phyloP scores from a whole-genome alignment of 2,329 filamentous ascomycete species.

The Aspergillus phoenicis region DNA sequence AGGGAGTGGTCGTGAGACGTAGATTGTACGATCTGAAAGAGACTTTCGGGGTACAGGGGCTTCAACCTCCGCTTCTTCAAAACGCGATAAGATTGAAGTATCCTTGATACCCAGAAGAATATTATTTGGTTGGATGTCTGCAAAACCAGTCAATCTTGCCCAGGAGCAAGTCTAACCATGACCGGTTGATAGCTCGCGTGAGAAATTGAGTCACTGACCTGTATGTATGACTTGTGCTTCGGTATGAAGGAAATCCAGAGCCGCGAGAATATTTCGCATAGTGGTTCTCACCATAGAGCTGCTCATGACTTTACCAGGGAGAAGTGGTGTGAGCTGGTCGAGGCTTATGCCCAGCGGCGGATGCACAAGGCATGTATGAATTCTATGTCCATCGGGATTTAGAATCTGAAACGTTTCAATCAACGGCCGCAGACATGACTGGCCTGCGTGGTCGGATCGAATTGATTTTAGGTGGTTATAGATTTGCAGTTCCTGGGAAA shows the following conservation, averaged over 20 bases:
- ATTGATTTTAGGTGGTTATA: slow-evolving; percentile 31
- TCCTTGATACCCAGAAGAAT: slow-evolving; percentile 35
- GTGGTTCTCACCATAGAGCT: slow-evolving; percentile 26
- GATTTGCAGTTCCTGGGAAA: slow-evolving; percentile 26
- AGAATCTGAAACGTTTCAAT: slow-evolving; percentile 33
- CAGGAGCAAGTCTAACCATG: no score
- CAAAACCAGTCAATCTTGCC: neutral
- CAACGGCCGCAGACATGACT: slow-evolving; percentile 28
- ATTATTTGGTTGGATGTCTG: slow-evolving; percentile 38
- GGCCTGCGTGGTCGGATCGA: slow-evolving; percentile 28
- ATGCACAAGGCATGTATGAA: slow-evolving; percentile 34
- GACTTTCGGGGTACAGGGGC: slow-evolving; percentile 32
- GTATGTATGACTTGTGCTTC: slow-evolving; percentile 31
- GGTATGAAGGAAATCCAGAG: slow-evolving; percentile 34
- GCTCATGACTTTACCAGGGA: slow-evolving; percentile 23
- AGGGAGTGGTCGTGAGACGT: slow-evolving; percentile 26
- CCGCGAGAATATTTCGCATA: slow-evolving; percentile 26
- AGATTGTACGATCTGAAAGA: slow-evolving; percentile 30
- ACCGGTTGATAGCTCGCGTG: neutral
- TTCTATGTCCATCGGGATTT: slow-evolving; percentile 20
- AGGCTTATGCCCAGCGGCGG: slow-evolving; percentile 30
- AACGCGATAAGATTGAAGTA: slow-evolving; percentile 28
- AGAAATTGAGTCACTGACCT: slow-evolving; percentile 15
- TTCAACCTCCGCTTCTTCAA: slow-evolving; percentile 32
- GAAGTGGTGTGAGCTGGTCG: slow-evolving; percentile 20